Evolutionary conservation across 352 stramenopile species (phyloP), one percentile per base, ranked within the genome.

Genomic region (Pythium dissotocum): DNA sequence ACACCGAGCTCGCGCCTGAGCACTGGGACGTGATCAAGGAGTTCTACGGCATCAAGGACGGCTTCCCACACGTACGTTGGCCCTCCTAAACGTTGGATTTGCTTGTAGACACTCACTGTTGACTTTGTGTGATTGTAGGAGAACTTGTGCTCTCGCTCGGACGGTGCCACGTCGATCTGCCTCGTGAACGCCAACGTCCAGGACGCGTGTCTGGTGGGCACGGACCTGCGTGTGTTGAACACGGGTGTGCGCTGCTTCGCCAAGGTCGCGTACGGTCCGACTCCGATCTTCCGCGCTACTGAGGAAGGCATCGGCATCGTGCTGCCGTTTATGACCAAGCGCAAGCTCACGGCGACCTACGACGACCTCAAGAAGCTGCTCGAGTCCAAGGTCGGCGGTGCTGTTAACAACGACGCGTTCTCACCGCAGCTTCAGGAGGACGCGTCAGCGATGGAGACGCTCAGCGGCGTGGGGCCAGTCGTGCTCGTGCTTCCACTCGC

Each of bases 211-310:
- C 73, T 93, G 28, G 63, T 71, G n/a, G 83, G 85, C n/a, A 74
- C 78, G 6, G 70, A 80, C 4, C 68, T 88, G 82, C 51, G 84
- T 79, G 83, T 97, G 35, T 70, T 98, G 21, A 91, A 97, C 71
- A 95, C 89, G 30, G 91, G 91, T 2, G 67, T 97, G n/a, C 85
- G 89, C 16, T 85, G 94, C 38, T 97, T 98, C 70, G 82, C 90
- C 59, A 88, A 88, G 54, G 82, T 88, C 10, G 77, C 80, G 35
- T 62, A 75, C 16, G 73, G 74, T 9, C 70, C 78, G 4, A 76
- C 73, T 6, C 73, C 83, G 26, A 67, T 89, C 52, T 97, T 94
- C 58, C 85, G 91, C 5, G 75, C 90, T 1, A 87, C 84, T 10
- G 85, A 95, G 55, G 91, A 97, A 60, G 91, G 88, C 5, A 73